Base-by-base conservation (phyloP, 495 filamentous ascomycete species). In the Penicillium manginii region DNA sequence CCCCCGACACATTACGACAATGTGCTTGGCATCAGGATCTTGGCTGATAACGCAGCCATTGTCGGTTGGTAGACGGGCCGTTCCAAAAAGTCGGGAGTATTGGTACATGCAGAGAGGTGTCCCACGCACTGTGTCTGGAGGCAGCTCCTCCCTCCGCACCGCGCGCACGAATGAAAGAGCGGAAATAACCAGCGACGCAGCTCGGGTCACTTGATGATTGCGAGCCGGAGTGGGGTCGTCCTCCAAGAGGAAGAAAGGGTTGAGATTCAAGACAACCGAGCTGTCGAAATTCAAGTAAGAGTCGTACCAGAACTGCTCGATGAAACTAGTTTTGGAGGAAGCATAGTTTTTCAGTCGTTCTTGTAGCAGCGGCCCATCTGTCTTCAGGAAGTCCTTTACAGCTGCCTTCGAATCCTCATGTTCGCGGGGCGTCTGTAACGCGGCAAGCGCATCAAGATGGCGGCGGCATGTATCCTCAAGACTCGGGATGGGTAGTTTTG, bases 251-350 rank as follows among this genome's bases (percentile, higher is more conserved):
- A 98, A 98, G 77, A 98, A 98, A 0, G 94, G 94, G 65, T 98
- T 98, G 60, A 98, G 78, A 76, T 98, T 98, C 53, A 98, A 83
- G 43, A 98, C 94, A 35, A 98, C 94, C 12, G 94, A 92, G 69
- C 96, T 98, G 74, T 98, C 94, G 68, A 89, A 98, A 71, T 98
- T 98, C 48, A 98, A 80, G 68, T 97, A 98, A 31, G 94, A 98
- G 71, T 98, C 94, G 68, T 98, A 98, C 94, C 94, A 98, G 62
- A 98, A 98, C 70, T 98, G 94, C 70, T 98, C 94, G 59, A 98
- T 98, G 69, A 96, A 98, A 71, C 96, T 98, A 10, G 91, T 91
- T 74, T 92, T 92, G 21, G 88, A 92, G 5, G 82, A 83, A n/a
- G 96, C 92, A 81, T 98, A 98, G 71, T 89, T 89, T 81, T 91